Percentiles rank a stretch among this genome's conserved stretches.
phyloP scores from a whole-genome alignment of 176 grass and related monocot genomes.

The Calamus simplicifolius region DNA sequence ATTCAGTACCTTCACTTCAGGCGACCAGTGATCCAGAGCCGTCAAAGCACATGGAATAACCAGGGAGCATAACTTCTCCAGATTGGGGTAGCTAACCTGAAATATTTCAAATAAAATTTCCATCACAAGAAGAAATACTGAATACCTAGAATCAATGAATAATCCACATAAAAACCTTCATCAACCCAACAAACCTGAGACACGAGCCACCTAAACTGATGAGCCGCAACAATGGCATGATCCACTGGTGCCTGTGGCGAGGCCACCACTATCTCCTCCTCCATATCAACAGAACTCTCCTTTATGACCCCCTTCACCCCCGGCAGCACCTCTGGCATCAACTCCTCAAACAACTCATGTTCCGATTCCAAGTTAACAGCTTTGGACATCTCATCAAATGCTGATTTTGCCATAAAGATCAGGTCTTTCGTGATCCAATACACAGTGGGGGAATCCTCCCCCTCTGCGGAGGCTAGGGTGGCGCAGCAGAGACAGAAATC shows the following conservation, averaged over 20 bases:
- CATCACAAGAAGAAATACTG: constrained; percentile 6
- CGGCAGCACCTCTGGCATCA: constrained; percentile 47
- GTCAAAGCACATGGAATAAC: constrained; percentile 82
- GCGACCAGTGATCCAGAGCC: constrained; percentile 86
- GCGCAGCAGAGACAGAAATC: constrained; percentile 68
- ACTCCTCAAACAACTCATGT: constrained; percentile 35
- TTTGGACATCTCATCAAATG: constrained; percentile 25
- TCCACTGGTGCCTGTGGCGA: constrained; percentile 47
- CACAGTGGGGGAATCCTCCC: constrained; percentile 40
- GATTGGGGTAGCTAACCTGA: constrained; percentile 61
- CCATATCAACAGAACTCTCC: constrained; percentile 45
- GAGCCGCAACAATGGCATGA: constrained; percentile 50
- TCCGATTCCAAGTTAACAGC: constrained; percentile 29
- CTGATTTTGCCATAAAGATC: constrained; percentile 9
- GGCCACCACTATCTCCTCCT: constrained; percentile 37
- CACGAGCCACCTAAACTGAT: constrained; percentile 87
- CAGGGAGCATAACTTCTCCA: constrained; percentile 60
- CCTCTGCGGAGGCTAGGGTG: constrained; percentile 24
- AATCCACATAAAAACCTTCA: neutral
- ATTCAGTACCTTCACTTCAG: constrained; percentile 66
- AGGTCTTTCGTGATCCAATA: constrained; percentile 58
- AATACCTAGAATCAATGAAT: neutral
- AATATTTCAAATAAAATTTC: constrained; percentile 3
- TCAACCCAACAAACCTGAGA: constrained; percentile 53
- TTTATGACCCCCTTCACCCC: constrained; percentile 50